Evolutionary conservation across 371 early-diverging fungal species (phyloP).

Genomic region (Parasitella parasitica): DNA sequence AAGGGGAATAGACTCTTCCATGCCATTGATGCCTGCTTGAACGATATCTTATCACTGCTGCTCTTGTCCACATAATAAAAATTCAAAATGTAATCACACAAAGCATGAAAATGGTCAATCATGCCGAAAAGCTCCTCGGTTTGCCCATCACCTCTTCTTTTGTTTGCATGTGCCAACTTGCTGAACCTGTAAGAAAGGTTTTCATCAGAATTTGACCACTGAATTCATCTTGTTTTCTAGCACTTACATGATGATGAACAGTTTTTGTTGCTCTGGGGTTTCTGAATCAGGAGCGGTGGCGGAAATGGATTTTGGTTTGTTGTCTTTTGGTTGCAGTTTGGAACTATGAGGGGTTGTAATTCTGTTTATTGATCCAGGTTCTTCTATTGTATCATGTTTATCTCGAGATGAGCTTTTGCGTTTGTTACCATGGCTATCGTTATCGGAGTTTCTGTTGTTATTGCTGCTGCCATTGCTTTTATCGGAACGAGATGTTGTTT

Average conservation of each 20-base stretch:
- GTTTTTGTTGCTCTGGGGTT: conserved; percentile 26
- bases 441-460: not conserved
- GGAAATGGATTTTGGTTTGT: not conserved
- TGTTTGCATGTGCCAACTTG: conserved; percentile 35
- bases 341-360: no score
- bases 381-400: not conserved
- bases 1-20: conserved; percentile 42
- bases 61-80: conserved; percentile 31
- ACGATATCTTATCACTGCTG: not conserved
- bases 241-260: conserved; percentile 26
- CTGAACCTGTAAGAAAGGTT: conserved; percentile 23
- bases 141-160: conserved; percentile 33
- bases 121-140: conserved; percentile 19
- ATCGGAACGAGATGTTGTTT: not conserved
- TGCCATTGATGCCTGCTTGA: conserved; percentile 2
- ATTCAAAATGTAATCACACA: conserved; percentile 38
- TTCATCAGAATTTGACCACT: not conserved
- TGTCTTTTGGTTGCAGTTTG: not conserved
- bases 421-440: not conserved
- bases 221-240: not conserved
- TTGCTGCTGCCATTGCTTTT: not conserved
- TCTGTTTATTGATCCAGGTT: not conserved
- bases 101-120: conserved; percentile 36
- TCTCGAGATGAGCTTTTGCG: not conserved
- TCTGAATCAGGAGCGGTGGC: conserved; percentile 36